phyloP scores from a whole-genome alignment of 805 yeast genomes.

The Candida boleticola region DNA sequence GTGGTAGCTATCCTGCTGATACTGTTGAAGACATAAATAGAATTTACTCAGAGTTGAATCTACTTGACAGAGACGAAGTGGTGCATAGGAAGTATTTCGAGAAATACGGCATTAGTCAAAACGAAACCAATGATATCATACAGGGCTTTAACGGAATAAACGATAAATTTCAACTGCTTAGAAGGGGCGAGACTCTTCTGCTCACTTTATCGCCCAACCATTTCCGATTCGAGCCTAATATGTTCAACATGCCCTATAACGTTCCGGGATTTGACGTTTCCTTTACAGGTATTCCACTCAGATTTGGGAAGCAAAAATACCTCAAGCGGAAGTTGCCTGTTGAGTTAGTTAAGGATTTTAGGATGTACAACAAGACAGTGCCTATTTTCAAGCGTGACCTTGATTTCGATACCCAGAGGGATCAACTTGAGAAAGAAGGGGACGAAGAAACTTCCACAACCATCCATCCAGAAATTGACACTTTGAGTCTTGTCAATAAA shows the following conservation, averaged over 20 bases:
- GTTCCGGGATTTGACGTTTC: slow-evolving; percentile 42
- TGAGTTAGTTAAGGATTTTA: slow-evolving; percentile 39
- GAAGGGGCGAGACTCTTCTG: slow-evolving; percentile 32
- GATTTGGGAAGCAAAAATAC: slow-evolving; percentile 20
- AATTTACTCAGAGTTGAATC: slow-evolving; percentile 27
- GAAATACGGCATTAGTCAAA: slow-evolving; percentile 29
- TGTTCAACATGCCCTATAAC: slow-evolving; percentile 33
- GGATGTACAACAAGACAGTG: slow-evolving; percentile 25
- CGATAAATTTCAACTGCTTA: slow-evolving; percentile 34
- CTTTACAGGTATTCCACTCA: slow-evolving; percentile 37
- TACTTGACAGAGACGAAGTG: slow-evolving; percentile 35
- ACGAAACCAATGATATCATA: slow-evolving; percentile 24
- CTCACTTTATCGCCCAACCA: slow-evolving; percentile 27
- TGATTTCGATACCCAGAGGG: slow-evolving; percentile 26
- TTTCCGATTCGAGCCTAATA: slow-evolving; percentile 26
- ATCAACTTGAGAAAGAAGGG: slow-evolving; percentile 5
- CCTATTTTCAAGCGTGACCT: slow-evolving; percentile 35
- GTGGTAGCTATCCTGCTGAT: slow-evolving; percentile 2
- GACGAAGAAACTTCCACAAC: slow-evolving; percentile 12
- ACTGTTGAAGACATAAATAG: slow-evolving; percentile 26
- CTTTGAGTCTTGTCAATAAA: background rate
- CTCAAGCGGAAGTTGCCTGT: slow-evolving; percentile 26
- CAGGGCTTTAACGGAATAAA: slow-evolving; percentile 37
- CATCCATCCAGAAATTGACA: slow-evolving; percentile 15
- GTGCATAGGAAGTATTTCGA: slow-evolving; percentile 37